Evolutionary conservation across 2,329 filamentous ascomycete species (phyloP).

Genomic region (Aquanectria penicillioides): DNA sequence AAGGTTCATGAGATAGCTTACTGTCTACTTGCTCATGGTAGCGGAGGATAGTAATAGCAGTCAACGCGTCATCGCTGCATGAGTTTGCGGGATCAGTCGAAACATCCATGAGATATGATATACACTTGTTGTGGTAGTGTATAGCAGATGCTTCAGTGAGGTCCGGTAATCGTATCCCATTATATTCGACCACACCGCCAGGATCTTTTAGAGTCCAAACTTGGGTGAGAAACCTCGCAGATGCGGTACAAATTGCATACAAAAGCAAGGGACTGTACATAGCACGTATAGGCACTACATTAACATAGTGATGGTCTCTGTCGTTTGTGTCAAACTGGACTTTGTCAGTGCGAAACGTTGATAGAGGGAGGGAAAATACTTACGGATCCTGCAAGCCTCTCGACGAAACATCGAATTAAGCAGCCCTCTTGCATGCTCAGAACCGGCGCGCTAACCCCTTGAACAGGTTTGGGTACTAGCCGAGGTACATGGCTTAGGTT

Average conservation of each 20-base stretch:
- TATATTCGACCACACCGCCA: conserved; percentile 10
- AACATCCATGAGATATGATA: conserved; percentile 29
- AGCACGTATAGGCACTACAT: conserved; percentile 24
- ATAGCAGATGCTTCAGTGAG: conserved; percentile 25
- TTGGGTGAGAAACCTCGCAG: conserved; percentile 23
- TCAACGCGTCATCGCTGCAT: conserved; percentile 30
- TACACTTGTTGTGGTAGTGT: conserved; percentile 31
- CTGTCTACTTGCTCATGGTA: conserved; percentile 31
- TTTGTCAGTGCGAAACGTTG: neutral
- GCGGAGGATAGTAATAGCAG: conserved; percentile 26
- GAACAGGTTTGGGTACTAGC: neutral
- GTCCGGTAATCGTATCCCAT: conserved; percentile 18
- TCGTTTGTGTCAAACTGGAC: conserved; percentile 26
- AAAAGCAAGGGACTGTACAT: conserved; percentile 27
- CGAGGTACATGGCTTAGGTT: neutral
- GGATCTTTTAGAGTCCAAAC: conserved; percentile 19
- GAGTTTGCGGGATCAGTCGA: conserved; percentile 19
- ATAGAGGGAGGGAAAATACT: neutral
- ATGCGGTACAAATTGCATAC: conserved; percentile 28
- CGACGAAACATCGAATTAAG: conserved; percentile 24
- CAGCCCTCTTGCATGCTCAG: conserved; percentile 20
- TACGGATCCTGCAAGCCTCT: conserved; percentile 18
- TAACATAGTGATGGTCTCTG: conserved; percentile 29
- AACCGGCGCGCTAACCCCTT: neutral
- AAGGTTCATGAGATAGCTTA: neutral